phyloP scores from a whole-genome alignment of 2,329 filamentous ascomycete species.

The Sordariomycetes sp. region DNA sequence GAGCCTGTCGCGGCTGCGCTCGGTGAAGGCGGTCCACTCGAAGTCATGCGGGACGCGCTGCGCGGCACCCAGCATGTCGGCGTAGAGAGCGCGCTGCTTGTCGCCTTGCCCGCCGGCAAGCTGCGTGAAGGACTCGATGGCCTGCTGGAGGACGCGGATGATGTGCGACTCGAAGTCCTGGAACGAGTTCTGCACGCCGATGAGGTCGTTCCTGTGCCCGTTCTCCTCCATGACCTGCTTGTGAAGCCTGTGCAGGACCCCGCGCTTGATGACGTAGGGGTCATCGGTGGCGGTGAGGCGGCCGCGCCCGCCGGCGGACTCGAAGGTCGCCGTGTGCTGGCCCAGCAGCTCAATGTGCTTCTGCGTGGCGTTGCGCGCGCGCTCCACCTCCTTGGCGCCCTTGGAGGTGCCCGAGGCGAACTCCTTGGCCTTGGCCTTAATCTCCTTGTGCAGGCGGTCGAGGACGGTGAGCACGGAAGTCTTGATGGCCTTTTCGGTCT shows the following conservation, averaged over 20 bases:
- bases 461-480: slow-evolving; percentile 76
- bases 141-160: slow-evolving; percentile 68
- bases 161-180: slow-evolving; percentile 78
- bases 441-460: slow-evolving; percentile 83
- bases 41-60: slow-evolving; percentile 74
- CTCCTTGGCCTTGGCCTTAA: slow-evolving; percentile 94
- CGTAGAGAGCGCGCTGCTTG: slow-evolving; percentile 67
- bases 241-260: slow-evolving; percentile 70
- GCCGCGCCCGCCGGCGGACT: slow-evolving; percentile 60
- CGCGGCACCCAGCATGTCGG: slow-evolving; percentile 64
- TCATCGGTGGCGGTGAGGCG: slow-evolving; percentile 51
- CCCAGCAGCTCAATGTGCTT: slow-evolving; percentile 93
- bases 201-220: slow-evolving; percentile 83
- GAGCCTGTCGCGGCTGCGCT: slow-evolving; percentile 57
- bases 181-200: slow-evolving; percentile 86
- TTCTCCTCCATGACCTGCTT: slow-evolving; percentile 93
- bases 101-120: slow-evolving; percentile 71
- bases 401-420: slow-evolving; percentile 69
- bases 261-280: slow-evolving; percentile 76
- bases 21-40: slow-evolving; percentile 79
- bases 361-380: slow-evolving; percentile 72
- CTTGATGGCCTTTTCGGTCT: slow-evolving; percentile 86
- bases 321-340: slow-evolving; percentile 69
- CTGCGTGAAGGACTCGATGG: slow-evolving; percentile 71
- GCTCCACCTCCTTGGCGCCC: slow-evolving; percentile 81